Evolutionary conservation across 106 monocot genomes (phyloP), one percentile per base, ranked within the genome.

Genomic region (Phalaenopsis aphrodite): DNA sequence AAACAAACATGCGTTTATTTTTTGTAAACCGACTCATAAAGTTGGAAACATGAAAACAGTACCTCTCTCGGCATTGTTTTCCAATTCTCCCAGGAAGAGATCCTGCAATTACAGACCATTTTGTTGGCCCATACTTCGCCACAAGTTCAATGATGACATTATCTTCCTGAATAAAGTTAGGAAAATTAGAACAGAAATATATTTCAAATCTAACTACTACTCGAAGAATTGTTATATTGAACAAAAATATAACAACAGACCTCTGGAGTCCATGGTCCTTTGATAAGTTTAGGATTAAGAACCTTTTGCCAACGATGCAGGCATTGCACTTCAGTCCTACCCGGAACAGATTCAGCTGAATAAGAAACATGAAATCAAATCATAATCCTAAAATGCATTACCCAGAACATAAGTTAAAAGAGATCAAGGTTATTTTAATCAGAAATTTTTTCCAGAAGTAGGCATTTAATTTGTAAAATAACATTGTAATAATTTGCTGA

Each of bases 261-360:
- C 96, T 93, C 91, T 73, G 46, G 81, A 52, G 87, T 88, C 96
- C 96, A 94, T 78, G 93, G 90, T 61, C 96, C 96, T 83, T 96
- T 96, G 9, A 92, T 65, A 80, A 96, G 93, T 48, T 96, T 88
- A 11, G 96, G 96, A 86, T 96, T 96, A 76, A 96, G 93, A 92
- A 96, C 96, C 79, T 96, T 96, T 79, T 96, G 96, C 96, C 96
- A 96, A 36, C 93, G 81, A 88, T 96, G 96, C 41, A 96, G 87
- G 74, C 96, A 96, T 85, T 96, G 96, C 46, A 96, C 96, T 85
- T 96, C 96, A 55, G 96, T 89, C 81, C 96, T 93, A 84, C 88
- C 91, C 24, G 86, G 86, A 56, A 96, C 87, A 84, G 65, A 88
- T 82, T 91, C 91, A 79, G 96, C 93, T 96, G 91, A 47, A 77